These are phyloP conservation scores for Celoporthe dispersa DNA, from an alignment of 2,329 filamentous ascomycete species.

Conservation along the genomic window DNA sequence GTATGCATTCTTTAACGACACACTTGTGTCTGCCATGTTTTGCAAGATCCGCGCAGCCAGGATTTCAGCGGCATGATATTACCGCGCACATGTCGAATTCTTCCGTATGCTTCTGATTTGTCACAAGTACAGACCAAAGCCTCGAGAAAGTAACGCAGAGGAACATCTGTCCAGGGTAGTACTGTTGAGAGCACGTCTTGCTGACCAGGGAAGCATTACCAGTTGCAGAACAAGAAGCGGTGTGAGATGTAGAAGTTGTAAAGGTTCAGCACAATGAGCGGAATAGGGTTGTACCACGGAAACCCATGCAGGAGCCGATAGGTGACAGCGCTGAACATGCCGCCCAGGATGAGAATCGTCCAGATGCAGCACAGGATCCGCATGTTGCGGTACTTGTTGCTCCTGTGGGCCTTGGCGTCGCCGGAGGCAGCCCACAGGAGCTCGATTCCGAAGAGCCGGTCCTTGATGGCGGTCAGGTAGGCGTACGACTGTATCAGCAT, in stretches of 20 bases:
- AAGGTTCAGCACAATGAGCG: constrained; percentile 43
- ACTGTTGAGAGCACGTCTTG: background rate
- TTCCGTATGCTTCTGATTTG: background rate
- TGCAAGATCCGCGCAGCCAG: background rate
- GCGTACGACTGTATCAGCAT: constrained; percentile 48
- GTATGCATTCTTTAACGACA: background rate
- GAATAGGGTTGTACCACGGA: constrained; percentile 46
- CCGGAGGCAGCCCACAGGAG: constrained; percentile 46
- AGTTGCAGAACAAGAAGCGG: constrained; percentile 43
- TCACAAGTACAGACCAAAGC: background rate
- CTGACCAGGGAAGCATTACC: constrained; percentile 27
- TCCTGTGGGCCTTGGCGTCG: constrained; percentile 46
- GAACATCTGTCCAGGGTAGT: background rate
- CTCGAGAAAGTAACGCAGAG: background rate
- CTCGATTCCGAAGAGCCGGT: constrained; percentile 44
- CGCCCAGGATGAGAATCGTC: constrained; percentile 40
- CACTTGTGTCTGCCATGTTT: background rate
- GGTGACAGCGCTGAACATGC: constrained; percentile 41
- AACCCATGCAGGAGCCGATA: constrained; percentile 42
- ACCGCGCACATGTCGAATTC: background rate
- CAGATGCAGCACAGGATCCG: constrained; percentile 44
- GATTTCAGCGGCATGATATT: background rate
- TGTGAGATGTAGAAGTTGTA: constrained; percentile 47
- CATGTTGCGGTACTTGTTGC: constrained; percentile 50
- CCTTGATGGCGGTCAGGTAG: constrained; percentile 48